phyloP scores from a whole-genome alignment of 192 early-diverging fungal species.

The Coemansia sp. region DNA sequence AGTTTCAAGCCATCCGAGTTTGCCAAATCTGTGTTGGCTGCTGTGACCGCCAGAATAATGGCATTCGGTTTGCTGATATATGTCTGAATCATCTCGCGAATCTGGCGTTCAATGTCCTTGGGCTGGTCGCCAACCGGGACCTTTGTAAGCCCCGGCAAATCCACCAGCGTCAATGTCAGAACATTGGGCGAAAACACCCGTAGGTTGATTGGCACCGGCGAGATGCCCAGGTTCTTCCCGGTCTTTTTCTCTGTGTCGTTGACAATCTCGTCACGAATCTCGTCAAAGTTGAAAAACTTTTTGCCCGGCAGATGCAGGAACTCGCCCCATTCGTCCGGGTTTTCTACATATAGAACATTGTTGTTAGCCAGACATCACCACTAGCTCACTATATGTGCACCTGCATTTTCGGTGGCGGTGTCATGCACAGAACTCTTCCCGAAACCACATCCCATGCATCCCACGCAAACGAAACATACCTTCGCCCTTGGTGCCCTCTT shows the following conservation, averaged over 20 bases:
- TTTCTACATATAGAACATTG: constrained; percentile 33
- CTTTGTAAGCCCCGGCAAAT: constrained; percentile 99
- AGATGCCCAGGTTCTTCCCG: constrained; percentile 82
- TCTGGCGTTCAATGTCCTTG: constrained; percentile 98
- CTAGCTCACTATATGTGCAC: neutral
- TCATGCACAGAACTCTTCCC: neutral
- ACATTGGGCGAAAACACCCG: constrained; percentile 98
- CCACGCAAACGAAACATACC: constrained; percentile 35
- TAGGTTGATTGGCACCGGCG: constrained; percentile 96
- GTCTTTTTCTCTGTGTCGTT: constrained; percentile 90
- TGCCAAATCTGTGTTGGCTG: constrained; percentile 97
- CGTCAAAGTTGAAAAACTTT: constrained; percentile 94
- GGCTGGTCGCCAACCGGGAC: constrained; percentile 99
- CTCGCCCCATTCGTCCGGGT: constrained; percentile 96
- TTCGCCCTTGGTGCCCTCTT: constrained; percentile 49
- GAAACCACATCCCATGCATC: neutral
- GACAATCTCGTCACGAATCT: constrained; percentile 96
- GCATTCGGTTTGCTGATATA: constrained; percentile 97
- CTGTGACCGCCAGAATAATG: constrained; percentile 97
- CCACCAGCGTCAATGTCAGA: constrained; percentile 96
- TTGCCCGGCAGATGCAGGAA: constrained; percentile 97
- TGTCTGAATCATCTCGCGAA: constrained; percentile 97
- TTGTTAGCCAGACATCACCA: neutral
- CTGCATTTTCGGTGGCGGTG: neutral
- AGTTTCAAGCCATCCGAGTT: constrained; percentile 99